Base-by-base conservation (phyloP, 352 stramenopile species). In the Phytophthora syringae region DNA sequence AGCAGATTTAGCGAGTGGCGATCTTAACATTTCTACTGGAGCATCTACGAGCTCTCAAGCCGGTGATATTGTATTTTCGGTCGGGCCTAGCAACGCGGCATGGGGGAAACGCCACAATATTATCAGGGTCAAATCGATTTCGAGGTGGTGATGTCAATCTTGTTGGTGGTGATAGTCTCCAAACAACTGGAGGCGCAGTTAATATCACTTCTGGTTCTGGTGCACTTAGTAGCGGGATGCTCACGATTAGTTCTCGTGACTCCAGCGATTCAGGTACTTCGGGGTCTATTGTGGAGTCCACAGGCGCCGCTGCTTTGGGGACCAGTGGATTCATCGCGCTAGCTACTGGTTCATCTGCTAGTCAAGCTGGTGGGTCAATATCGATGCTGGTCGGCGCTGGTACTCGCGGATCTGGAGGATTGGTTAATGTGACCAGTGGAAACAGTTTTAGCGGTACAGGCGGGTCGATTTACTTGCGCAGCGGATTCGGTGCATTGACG, bases 241-340 rank as follows among this genome's bases (percentile, higher is more conserved):
- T 71, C 36, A 15, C 20, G 6, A 51, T 71, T 2, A 71, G 43
- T 22, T 62, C 54, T 21, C 49, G 54, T 24, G 50, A 62, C 24
- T 69, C 66, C 1, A 70, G 48, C 47, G 60, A 63, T 22, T 40
- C 42, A 16, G 54, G 59, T 27, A 27, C 32, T 32, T 76, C 64
- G 16, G 69, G 69, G 2, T 55, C 49, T 39, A 58, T 74, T 28
- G n/a, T 51, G 22, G 37, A 2, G 16, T 60, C 44, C n/a, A 72
- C 44, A 13, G 64, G 64, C 20, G 20, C 36, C 22, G 50, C 63
- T 42, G 62, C 51, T 45, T 52, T 51, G 20, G 67, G 68, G 42
- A 43, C 11, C 6, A 77, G 67, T 72, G 72, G 72, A 47, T 62
- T 49, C 37, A 58, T 80, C 30, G 13, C 28, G 30, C 28, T 80